These are phyloP conservation scores for Leucocoprinus leucothites DNA, from an alignment of 768 basidiomycete species.

Conservation along the genomic window DNA sequence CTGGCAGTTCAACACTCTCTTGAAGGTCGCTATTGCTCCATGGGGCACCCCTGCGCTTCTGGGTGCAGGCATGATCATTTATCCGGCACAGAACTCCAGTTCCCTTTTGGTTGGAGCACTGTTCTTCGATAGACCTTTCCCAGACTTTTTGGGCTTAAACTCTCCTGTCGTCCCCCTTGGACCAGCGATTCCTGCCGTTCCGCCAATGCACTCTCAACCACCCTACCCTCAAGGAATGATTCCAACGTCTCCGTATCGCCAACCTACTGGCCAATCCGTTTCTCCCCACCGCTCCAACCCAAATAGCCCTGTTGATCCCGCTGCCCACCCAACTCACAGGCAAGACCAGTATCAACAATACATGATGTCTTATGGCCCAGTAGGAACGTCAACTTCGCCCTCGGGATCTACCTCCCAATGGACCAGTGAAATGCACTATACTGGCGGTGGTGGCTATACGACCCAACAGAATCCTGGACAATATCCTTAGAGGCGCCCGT, in stretches of 20 bases:
- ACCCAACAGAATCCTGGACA: constrained; percentile 10
- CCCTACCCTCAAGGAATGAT: constrained; percentile 28
- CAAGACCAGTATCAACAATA: constrained; percentile 33
- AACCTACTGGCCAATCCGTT: constrained; percentile 27
- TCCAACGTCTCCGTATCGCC: constrained; percentile 29
- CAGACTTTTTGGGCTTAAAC: constrained; percentile 34
- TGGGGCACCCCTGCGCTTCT: constrained; percentile 46
- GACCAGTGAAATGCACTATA: constrained; percentile 8
- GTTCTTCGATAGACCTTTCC: constrained; percentile 45
- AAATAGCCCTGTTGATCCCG: constrained; percentile 30
- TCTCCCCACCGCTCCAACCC: constrained; percentile 34
- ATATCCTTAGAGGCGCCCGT: constrained; percentile 2
- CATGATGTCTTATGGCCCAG: constrained; percentile 23
- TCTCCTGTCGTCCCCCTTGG: constrained; percentile 24
- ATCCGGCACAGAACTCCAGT: constrained; percentile 49
- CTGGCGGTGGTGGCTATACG: background rate
- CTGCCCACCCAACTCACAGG: constrained; percentile 25
- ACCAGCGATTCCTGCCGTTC: constrained; percentile 25
- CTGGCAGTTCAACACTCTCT: background rate
- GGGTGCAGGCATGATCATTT: constrained; percentile 52
- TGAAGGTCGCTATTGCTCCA: constrained; percentile 47
- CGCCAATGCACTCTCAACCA: constrained; percentile 25
- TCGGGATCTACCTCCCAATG: constrained; percentile 3
- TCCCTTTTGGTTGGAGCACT: constrained; percentile 50
- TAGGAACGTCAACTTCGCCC: constrained; percentile 14